Evolutionary conservation across 805 yeast genomes (phyloP), one percentile per base, ranked within the genome.

Genomic region (Metschnikowia chrysomelidarum): DNA sequence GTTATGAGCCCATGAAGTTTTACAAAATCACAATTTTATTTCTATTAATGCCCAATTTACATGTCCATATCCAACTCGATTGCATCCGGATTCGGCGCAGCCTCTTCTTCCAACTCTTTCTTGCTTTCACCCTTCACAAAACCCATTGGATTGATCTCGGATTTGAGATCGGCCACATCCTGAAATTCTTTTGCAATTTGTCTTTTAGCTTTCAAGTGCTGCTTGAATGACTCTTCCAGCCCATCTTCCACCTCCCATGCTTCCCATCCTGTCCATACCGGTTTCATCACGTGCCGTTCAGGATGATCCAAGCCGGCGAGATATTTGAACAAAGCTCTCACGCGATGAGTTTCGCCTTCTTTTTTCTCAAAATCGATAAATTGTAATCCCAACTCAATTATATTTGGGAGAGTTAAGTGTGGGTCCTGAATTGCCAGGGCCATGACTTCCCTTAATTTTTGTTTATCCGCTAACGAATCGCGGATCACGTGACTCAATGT

Each of bases 181-280:
- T 53, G 50, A 12, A 41, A 40, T 10, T 56, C 54, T 5, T 53
- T 46, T 32, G 20, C 43, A 18, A 67, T 57, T 11, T 60, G 51
- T 43, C 87, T 68, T 52, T 79, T 82, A 42, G 66, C 63, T 29
- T 80, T 61, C 16, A 87, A 55, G 89, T 88, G 81, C 14, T 79
- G 82, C 48, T 83, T 87, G 56, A 75, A 87, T 0, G 83, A 75
- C 3, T 68, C 70, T 50, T 84, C 93, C 40, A 73, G 62, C 4
- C 98, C 98, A 54, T 75, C 47, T 10, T 73, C 67, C 21, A 84
- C 54, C 53, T 89, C 98, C 55, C 88, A 87, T 8, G 64, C 53
- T 35, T 80, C 80, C 95, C 95, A 89, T 19, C 59, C 56, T 1
- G 60, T 60, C 95, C 95, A 87, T 1, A 53, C 31, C 6, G 31